A percentile compares a stretch with the other conserved stretches of the same genome.
Evolutionary conservation across 441 rosid genomes (phyloP).

Genomic region (Theobroma grandiflorum): DNA sequence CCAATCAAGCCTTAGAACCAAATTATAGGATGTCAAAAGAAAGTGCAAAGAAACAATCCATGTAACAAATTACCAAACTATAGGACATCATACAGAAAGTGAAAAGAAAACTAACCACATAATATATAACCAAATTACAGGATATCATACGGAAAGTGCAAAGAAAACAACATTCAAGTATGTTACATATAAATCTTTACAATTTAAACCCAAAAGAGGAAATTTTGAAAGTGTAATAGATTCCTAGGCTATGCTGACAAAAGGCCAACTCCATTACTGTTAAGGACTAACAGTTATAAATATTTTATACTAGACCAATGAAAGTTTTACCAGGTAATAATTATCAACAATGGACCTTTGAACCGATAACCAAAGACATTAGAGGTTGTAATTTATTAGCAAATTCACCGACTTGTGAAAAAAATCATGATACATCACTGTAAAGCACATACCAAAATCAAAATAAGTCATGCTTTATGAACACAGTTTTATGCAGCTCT

Average conservation of each 20-base stretch:
- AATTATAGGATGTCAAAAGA: background rate
- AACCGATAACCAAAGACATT: constrained; percentile 1
- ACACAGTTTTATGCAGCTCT: background rate
- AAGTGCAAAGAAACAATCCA: constrained; percentile 15
- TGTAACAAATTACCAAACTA: background rate
- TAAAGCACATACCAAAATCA: constrained; percentile 2
- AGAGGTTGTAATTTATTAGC: background rate
- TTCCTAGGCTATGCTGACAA: background rate
- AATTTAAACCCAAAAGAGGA: constrained; percentile 10
- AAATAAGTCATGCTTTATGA: background rate
- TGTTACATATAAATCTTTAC: background rate
- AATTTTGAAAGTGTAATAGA: background rate
- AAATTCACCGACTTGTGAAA: background rate
- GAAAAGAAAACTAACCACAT: background rate
- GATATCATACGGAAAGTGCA: background rate
- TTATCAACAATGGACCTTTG: constrained; percentile 5
- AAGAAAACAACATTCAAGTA: background rate
- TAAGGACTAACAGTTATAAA: background rate
- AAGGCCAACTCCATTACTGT: background rate
- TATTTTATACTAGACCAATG: background rate
- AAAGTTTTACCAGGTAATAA: constrained; percentile 1
- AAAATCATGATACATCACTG: background rate
- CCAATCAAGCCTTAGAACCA: constrained; percentile 18
- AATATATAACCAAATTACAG: background rate
- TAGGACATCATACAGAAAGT: background rate